Percentiles rank a stretch among this genome's conserved stretches.
Conservation (phyloP, 2,329 filamentous ascomycete species). For the Monilinia fructigena region DNA sequence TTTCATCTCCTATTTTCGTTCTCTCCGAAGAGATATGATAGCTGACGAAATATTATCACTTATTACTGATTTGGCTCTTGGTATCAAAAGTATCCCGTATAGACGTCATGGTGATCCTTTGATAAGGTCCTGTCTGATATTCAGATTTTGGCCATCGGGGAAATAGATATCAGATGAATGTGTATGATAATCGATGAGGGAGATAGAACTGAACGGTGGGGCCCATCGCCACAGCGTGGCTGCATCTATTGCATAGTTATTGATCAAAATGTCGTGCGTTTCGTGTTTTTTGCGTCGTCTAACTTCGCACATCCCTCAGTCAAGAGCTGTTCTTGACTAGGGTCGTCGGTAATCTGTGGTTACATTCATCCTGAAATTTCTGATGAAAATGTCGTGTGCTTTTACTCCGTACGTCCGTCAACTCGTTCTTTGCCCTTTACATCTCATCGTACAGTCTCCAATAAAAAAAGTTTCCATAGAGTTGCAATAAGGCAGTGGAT, state of each 20-base stretch:
- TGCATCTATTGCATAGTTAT: conserved; percentile 2
- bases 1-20: conserved; percentile 4
- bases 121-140: conserved; percentile 2
- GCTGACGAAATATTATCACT: background rate
- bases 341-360: conserved; percentile 12
- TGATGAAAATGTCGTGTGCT: conserved; percentile 8
- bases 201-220: background rate
- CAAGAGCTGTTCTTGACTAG: background rate
- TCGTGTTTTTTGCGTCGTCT: background rate
- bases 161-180: conserved; percentile 4
- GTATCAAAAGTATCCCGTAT: conserved; percentile 1
- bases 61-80: background rate
- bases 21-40: background rate
- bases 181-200: background rate
- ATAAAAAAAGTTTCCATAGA: background rate
- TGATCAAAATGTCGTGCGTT: conserved; percentile 10
- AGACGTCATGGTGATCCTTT: conserved; percentile 1
- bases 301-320: conserved; percentile 1
- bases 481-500: background rate
- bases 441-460: conserved; percentile 14
- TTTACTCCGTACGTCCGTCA: conserved; percentile 9
- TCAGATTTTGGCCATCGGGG: background rate
- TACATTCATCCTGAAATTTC: background rate
- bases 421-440: background rate
- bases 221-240: background rate